These are phyloP conservation scores for Orbilia brochopaga DNA, from an alignment of 2,329 filamentous ascomycete genomes.

Conservation along the genomic window DNA sequence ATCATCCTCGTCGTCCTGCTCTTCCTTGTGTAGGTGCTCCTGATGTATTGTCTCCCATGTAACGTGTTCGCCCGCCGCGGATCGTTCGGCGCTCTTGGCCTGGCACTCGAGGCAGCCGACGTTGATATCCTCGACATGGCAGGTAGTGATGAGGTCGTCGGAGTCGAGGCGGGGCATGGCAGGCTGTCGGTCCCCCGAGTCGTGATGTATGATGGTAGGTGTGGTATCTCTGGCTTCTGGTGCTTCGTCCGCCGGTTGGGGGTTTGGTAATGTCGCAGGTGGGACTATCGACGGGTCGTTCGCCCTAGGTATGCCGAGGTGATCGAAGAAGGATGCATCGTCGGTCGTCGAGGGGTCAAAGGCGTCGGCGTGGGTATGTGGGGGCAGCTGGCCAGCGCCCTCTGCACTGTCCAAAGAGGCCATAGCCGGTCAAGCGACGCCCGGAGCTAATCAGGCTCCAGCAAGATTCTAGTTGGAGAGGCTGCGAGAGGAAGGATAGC, in stretches of 20 bases:
- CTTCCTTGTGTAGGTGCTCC: constrained; percentile 19
- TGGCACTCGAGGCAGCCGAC: constrained; percentile 44
- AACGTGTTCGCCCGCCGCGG: constrained; percentile 27
- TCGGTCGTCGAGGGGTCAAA: constrained; percentile 12
- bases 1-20: constrained; percentile 21
- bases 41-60: constrained; percentile 47
- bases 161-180: constrained; percentile 30
- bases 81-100: constrained; percentile 35
- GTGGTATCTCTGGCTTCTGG: neutral
- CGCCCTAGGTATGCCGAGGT: constrained; percentile 21
- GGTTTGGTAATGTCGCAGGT: neutral
- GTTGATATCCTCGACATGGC: constrained; percentile 41
- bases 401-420: constrained; percentile 18
- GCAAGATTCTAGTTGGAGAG: neutral
- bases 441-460: neutral
- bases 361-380: neutral
- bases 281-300: constrained; percentile 12
- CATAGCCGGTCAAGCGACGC: constrained; percentile 7
- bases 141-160: constrained; percentile 41
- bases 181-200: neutral
- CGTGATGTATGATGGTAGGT: neutral
- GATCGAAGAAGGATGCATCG: constrained; percentile 22
- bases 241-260: constrained; percentile 7
- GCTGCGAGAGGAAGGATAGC: neutral
- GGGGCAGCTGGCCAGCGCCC: constrained; percentile 12